Evolutionary conservation across 2,329 filamentous ascomycete species (phyloP).

Genomic region (Whalleya microplaca): DNA sequence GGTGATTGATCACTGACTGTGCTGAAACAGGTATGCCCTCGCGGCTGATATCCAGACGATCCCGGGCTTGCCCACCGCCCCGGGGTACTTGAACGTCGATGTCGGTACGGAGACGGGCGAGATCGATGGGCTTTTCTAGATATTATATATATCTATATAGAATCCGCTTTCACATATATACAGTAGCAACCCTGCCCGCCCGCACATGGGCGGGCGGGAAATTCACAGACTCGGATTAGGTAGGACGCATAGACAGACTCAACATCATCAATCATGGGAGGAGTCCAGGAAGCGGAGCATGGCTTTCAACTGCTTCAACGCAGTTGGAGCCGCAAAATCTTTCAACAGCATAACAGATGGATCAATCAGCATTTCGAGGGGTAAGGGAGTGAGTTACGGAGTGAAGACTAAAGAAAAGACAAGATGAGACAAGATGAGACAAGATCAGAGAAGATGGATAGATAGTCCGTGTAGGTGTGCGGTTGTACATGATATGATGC

Average conservation of each 20-base stretch:
- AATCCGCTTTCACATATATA: not conserved
- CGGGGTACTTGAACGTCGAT: slow-evolving; percentile 94
- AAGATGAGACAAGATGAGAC: slow-evolving; percentile 1
- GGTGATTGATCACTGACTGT: slow-evolving; percentile 39
- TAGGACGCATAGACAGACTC: slow-evolving; percentile 4
- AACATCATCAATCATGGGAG: not conserved
- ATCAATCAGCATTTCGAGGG: not conserved
- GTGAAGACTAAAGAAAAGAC: slow-evolving; percentile 12
- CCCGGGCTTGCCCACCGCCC: slow-evolving; percentile 90
- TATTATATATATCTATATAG: not conserved
- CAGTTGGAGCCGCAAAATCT: slow-evolving; percentile 11
- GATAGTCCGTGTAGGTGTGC: too few relatives aligned
- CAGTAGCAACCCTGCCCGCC: too few relatives aligned
- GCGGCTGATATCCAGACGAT: slow-evolving; percentile 99
- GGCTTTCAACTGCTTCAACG: slow-evolving; percentile 26
- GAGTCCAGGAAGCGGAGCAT: slow-evolving; percentile 2
- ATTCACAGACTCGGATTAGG: slow-evolving; percentile 1
- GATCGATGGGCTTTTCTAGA: slow-evolving; percentile 86
- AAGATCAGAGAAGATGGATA: not conserved
- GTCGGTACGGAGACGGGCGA: slow-evolving; percentile 81
- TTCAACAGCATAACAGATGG: slow-evolving; percentile 3
- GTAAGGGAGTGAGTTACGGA: not conserved
- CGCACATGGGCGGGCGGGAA: too few relatives aligned
- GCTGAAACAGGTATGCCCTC: slow-evolving; percentile 71
- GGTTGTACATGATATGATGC: slow-evolving; percentile 16